Base-by-base conservation (phyloP, 345 rosid genomes). In the Populus alba region DNA sequence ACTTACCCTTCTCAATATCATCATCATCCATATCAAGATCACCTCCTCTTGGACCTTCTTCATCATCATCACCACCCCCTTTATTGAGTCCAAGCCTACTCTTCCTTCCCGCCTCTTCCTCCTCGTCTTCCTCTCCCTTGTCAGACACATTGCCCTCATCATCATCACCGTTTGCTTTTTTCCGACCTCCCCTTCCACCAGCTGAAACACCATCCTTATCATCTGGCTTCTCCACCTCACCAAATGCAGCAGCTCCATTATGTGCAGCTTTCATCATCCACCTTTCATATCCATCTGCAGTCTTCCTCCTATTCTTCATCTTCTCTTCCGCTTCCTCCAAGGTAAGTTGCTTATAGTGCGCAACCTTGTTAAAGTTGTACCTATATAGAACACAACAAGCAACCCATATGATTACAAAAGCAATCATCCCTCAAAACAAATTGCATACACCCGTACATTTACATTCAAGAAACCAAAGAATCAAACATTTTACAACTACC, bases 211-310 rank as follows among this genome's bases (percentile, higher is more conserved):
- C 84, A 29, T 92, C 99, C 83, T 90, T 90, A 8, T 96, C 99
- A 75, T 86, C 97, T 74, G 73, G 49, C 83, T 83, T 94, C 65
- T 89, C 98, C 68, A 85, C 89, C 79, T 91, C 98, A 70, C 98
- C 98, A 89, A 95, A 93, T 67, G 94, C 92, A n/a, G 97, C 94
- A 69, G 98, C 85, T 71, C 98, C 99, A 74, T 91, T 93, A 79
- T 86, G 91, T 66, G 96, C 98, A 65, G 94, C 94, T 92, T 96
- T 94, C 98, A 96, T 94, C 97, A 96, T 94, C 99, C 98, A 96
- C 81, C 99, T 92, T 82, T 91, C 84, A 81, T 92, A 96, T 73
- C 99, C 99, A 87, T 96, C 99, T 15, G 97, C 99, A 1, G 97
- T 96, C 83, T 92, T 96, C 75, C 95, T 89, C 88, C 98, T 85